Base-by-base conservation (phyloP, 495 filamentous ascomycete genomes). In the Viridothelium virens region DNA sequence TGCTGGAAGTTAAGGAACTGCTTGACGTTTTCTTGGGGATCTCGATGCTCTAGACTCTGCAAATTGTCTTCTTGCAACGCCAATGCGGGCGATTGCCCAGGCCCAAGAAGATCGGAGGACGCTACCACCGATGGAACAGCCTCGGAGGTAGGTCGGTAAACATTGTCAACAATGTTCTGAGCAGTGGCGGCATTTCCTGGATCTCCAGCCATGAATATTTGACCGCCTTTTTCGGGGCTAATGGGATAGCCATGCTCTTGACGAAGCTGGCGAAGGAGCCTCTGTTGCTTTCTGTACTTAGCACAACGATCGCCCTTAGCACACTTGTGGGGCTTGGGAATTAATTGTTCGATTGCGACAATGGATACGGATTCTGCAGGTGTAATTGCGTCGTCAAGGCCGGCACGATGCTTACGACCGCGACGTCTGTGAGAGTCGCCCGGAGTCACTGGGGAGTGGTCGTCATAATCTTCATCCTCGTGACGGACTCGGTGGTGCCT, bases 11-110 rank as follows among this genome's bases (percentile, higher is more conserved):
- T 82, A 62, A 97, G 79, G 79, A 95, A 97, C 59, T 96, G 87
- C 59, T 89, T 85, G 31, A 97, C 89, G 69, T 90, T 95, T 74
- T 97, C 93, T 71, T 92, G 91, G 7, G 93, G 91, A 74, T 97
- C 93, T 39, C 86, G 83, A 1, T 76, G 75, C 63, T 86, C 77
- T 11, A 97, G 75, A 62, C 81, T 84, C 44, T 84, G 82, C 10
- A 97, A 85, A 10, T 78, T 80, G 63, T 87, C 85, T 73, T 89
- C 84, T 63, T 91, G 86, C 38, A 97, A 81, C 33, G 84, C 83
- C 67, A 92, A 79, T 38, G 84, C 79, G 41, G 86, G 79, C 47
- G 81, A 72, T 61, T 79, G 80, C 61, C 78, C 83, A 18, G 87
- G 86, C 7, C 91, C 92, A 64, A 96, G 82, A 2, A 91, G 80